phyloP scores from a whole-genome alignment of 1,139 yeast genomes.

The Tardiomyces digboiensis region DNA sequence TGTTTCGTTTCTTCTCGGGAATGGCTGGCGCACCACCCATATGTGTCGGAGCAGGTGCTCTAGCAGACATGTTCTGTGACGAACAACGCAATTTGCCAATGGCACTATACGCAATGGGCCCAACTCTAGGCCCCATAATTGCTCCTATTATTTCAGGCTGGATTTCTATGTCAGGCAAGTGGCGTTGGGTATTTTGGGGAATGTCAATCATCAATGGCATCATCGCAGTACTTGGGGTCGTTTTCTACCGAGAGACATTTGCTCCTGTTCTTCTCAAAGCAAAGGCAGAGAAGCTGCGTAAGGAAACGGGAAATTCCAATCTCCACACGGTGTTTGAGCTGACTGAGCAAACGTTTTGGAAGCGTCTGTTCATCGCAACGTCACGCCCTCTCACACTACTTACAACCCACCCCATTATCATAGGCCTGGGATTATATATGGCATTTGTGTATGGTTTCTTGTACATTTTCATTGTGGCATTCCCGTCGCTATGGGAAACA shows the following conservation, averaged over 20 bases:
- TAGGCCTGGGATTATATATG: conserved; percentile 51
- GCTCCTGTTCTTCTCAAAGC: conserved; percentile 42
- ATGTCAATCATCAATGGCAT: conserved; percentile 43
- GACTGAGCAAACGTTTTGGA: conserved; percentile 17
- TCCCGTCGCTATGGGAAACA: conserved; percentile 41
- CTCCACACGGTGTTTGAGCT: conserved; percentile 50
- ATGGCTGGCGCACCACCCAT: conserved; percentile 54
- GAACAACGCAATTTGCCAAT: conserved; percentile 44
- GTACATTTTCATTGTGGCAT: conserved; percentile 50
- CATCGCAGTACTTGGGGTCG: conserved; percentile 35
- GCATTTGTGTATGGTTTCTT: conserved; percentile 57
- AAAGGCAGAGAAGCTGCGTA: conserved; percentile 38
- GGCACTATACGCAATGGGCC: conserved; percentile 51
- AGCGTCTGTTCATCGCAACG: conserved; percentile 23
- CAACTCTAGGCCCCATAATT: conserved; percentile 53
- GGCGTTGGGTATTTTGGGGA: conserved; percentile 61
- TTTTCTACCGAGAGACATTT: conserved; percentile 46
- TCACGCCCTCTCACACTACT: conserved; percentile 46
- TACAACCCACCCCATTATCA: conserved; percentile 50
- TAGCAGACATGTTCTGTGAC: conserved; percentile 53
- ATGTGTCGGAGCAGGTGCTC: conserved; percentile 62
- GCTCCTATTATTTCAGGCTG: conserved; percentile 54
- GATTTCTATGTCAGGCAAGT: conserved; percentile 35
- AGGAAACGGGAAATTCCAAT: conserved; percentile 44
- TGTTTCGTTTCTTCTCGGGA: conserved; percentile 53